Evolutionary conservation across 2,329 filamentous ascomycete species (phyloP).

Genomic region (Pseudofabraea citricarpa): DNA sequence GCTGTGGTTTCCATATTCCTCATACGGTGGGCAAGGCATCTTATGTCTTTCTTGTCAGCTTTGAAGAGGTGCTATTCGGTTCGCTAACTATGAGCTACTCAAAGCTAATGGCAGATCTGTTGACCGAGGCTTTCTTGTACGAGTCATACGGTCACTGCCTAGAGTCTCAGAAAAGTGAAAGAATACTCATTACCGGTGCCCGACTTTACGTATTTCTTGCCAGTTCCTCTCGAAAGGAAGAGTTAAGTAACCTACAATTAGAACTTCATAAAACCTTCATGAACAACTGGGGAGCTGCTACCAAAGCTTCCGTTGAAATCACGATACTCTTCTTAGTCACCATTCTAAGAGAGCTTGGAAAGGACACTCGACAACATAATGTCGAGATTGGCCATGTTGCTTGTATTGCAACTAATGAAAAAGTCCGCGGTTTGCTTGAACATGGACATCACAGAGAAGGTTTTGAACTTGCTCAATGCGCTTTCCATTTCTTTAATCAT

Average conservation of each 20-base stretch:
- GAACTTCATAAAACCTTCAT: slow-evolving; percentile 35
- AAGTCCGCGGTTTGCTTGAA: slow-evolving; percentile 32
- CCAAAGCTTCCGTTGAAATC: slow-evolving; percentile 29
- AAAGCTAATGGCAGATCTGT: slow-evolving; percentile 35
- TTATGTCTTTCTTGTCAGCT: slow-evolving; percentile 40
- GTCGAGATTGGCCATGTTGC: slow-evolving; percentile 35
- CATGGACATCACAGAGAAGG: slow-evolving; percentile 34
- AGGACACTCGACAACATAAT: slow-evolving; percentile 24
- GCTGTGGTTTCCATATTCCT: slow-evolving; percentile 33
- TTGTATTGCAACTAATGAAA: slow-evolving; percentile 33
- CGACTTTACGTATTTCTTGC: slow-evolving; percentile 31
- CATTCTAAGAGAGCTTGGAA: slow-evolving; percentile 34
- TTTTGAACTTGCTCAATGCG: slow-evolving; percentile 35
- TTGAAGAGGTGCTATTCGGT: slow-evolving; percentile 36
- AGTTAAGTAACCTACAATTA: slow-evolving; percentile 25
- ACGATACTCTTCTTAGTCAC: slow-evolving; percentile 33
- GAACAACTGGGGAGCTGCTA: slow-evolving; percentile 22
- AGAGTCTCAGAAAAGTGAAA: slow-evolving; percentile 22
- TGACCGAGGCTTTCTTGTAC: slow-evolving; percentile 35
- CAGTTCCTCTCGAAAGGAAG: slow-evolving; percentile 25
- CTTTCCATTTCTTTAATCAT: slow-evolving; percentile 36
- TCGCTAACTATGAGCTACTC: slow-evolving; percentile 32
- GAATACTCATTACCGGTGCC: slow-evolving; percentile 32
- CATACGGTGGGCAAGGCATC: slow-evolving; percentile 30
- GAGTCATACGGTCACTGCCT: slow-evolving; percentile 30